These are phyloP conservation scores for Phytopythium kandeliae DNA, from an alignment of 352 stramenopile species.

Conservation along the genomic window DNA sequence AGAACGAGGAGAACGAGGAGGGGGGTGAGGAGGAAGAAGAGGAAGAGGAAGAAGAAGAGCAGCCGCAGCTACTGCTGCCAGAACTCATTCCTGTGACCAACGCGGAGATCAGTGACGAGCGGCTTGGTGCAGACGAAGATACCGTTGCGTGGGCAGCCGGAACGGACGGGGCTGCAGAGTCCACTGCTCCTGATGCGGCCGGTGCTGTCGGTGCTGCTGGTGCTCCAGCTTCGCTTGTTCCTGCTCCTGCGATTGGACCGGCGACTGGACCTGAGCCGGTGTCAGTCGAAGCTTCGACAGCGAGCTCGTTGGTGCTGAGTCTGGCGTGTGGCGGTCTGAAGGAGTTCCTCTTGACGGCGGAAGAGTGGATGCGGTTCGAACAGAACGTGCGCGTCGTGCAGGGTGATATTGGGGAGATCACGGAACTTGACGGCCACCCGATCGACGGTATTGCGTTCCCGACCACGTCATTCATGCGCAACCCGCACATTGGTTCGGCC, in stretches of 20 bases:
- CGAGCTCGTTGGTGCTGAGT: conserved; percentile 17
- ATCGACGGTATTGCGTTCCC: conserved; percentile 35
- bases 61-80: background rate
- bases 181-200: too few relatives aligned
- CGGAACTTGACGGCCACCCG: conserved; percentile 9
- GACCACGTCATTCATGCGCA: conserved; percentile 14
- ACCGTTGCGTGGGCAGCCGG: too few relatives aligned
- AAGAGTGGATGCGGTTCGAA: conserved; percentile 35
- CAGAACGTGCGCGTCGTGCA: conserved; percentile 23
- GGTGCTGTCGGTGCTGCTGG: too few relatives aligned
- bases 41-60: background rate
- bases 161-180: too few relatives aligned
- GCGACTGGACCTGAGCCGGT: too few relatives aligned
- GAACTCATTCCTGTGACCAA: background rate
- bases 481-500: conserved; percentile 22
- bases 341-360: conserved; percentile 24
- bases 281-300: too few relatives aligned
- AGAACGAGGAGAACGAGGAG: conserved; percentile 14
- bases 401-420: conserved; percentile 37
- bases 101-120: background rate
- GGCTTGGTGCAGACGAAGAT: too few relatives aligned
- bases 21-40: conserved; percentile 3
- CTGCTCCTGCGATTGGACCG: too few relatives aligned
- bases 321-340: conserved; percentile 18
- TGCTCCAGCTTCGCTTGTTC: too few relatives aligned